Conservation (phyloP, 176 grass and related monocot species). For the Thalia dealbata region DNA sequence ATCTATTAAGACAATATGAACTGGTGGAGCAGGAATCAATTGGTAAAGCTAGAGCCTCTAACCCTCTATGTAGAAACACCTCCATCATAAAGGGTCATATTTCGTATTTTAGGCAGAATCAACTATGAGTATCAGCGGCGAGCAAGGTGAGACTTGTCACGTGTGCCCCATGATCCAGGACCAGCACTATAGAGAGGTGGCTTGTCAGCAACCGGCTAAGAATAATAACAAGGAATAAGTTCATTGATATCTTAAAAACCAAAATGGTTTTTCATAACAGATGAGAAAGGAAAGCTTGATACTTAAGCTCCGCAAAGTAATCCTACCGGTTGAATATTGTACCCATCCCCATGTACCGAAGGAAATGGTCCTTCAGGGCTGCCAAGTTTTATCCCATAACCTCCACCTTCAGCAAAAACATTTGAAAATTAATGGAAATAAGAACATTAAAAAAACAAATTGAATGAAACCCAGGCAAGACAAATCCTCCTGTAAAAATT, state of each 20-base stretch:
- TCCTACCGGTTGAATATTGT: constrained; percentile 34
- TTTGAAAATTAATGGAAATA: neutral
- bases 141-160: constrained; percentile 37
- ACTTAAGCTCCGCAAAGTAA: constrained; percentile 9
- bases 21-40: constrained; percentile 1
- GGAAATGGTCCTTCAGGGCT: constrained; percentile 41
- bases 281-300: constrained; percentile 2
- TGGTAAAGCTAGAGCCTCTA: neutral
- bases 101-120: constrained; percentile 1
- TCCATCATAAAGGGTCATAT: neutral
- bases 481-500: neutral
- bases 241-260: constrained; percentile 3
- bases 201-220: constrained; percentile 52
- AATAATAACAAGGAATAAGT: constrained; percentile 19
- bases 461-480: neutral
- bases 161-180: constrained; percentile 41
- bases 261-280: constrained; percentile 8
- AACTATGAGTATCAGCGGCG: constrained; percentile 33
- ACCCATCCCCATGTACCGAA: constrained; percentile 39
- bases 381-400: constrained; percentile 41
- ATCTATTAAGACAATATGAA: neutral
- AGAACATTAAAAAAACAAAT: neutral
- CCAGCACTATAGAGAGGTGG: constrained; percentile 29
- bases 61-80: constrained; percentile 5
- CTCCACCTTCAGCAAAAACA: constrained; percentile 36